phyloP scores from a whole-genome alignment of 2,329 filamentous ascomycete species.

The Calonectria fujianensis region DNA sequence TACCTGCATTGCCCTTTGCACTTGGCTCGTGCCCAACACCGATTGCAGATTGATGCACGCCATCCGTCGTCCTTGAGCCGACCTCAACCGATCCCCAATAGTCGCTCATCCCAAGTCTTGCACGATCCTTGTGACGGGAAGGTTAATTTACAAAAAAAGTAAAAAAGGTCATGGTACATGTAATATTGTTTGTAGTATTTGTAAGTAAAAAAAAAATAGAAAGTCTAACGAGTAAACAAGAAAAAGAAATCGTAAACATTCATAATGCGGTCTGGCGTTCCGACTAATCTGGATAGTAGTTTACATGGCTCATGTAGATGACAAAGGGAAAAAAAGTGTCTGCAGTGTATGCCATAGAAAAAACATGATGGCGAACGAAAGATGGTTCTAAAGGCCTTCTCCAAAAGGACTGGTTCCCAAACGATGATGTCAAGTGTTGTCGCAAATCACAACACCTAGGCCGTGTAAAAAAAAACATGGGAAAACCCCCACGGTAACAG shows the following conservation, averaged over 20 bases:
- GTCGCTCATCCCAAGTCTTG: not conserved
- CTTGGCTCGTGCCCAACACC: slow-evolving; percentile 20
- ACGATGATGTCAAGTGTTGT: slow-evolving; percentile 4
- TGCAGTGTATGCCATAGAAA: slow-evolving; percentile 19
- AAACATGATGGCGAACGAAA: slow-evolving; percentile 26
- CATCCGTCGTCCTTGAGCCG: not conserved
- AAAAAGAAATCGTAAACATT: slow-evolving; percentile 27
- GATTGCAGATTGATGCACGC: slow-evolving; percentile 8
- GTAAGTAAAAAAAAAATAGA: not conserved
- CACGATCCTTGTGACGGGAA: not conserved
- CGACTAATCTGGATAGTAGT: slow-evolving; percentile 18
- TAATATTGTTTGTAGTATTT: slow-evolving; percentile 2
- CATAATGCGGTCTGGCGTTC: slow-evolving; percentile 26
- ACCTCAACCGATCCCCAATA: not conserved
- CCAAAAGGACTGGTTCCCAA: slow-evolving; percentile 21
- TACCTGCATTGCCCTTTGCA: slow-evolving; percentile 18
- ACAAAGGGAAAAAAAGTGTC: not conserved
- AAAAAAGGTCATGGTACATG: not conserved
- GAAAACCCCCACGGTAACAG: not conserved
- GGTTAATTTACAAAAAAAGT: not conserved
- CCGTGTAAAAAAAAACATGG: not conserved
- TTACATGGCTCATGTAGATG: slow-evolving; percentile 21
- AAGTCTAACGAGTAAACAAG: not conserved
- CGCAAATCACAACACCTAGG: slow-evolving; percentile 7
- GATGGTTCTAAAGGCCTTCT: slow-evolving; percentile 23